phyloP scores from a whole-genome alignment of 495 filamentous ascomycete genomes.

The Penicillium atrosanguineum region DNA sequence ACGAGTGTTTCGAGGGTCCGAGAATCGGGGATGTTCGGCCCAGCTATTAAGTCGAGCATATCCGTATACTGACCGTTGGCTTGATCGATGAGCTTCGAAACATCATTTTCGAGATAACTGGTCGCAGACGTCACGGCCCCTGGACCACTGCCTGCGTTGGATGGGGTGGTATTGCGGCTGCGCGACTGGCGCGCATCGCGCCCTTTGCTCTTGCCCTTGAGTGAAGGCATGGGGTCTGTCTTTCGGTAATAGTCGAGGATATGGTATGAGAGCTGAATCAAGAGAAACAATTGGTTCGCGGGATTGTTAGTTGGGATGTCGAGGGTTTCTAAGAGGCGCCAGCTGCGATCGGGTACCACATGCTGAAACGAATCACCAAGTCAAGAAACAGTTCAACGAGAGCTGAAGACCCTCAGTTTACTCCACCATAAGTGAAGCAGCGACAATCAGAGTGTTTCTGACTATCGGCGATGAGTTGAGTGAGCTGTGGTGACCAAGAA shows the following conservation, averaged over 20 bases:
- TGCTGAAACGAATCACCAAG: conserved; percentile 5
- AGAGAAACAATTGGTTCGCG: neutral
- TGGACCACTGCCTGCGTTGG: conserved; percentile 49
- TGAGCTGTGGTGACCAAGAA: neutral
- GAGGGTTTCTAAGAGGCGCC: conserved; percentile 6
- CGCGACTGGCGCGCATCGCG: conserved; percentile 69
- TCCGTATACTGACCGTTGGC: conserved; percentile 65
- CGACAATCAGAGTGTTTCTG: neutral
- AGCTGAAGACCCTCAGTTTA: neutral
- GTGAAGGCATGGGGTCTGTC: conserved; percentile 40
- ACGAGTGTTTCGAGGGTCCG: conserved; percentile 67
- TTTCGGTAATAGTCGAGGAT: neutral
- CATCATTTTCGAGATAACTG: conserved; percentile 59
- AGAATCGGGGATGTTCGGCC: conserved; percentile 69
- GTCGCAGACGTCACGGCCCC: conserved; percentile 52
- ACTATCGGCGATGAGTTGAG: neutral
- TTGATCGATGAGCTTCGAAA: conserved; percentile 59
- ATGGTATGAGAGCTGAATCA: neutral
- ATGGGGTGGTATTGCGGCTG: conserved; percentile 85
- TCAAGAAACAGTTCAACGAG: neutral
- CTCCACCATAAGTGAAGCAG: neutral
- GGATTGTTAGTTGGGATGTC: neutral
- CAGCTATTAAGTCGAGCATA: conserved; percentile 64
- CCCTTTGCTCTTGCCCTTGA: conserved; percentile 73
- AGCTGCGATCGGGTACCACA: conserved; percentile 7